Percentiles rank a stretch among this genome's conserved stretches.
phyloP scores from a whole-genome alignment of 495 filamentous ascomycete genomes.

The Penicillium pulvis region DNA sequence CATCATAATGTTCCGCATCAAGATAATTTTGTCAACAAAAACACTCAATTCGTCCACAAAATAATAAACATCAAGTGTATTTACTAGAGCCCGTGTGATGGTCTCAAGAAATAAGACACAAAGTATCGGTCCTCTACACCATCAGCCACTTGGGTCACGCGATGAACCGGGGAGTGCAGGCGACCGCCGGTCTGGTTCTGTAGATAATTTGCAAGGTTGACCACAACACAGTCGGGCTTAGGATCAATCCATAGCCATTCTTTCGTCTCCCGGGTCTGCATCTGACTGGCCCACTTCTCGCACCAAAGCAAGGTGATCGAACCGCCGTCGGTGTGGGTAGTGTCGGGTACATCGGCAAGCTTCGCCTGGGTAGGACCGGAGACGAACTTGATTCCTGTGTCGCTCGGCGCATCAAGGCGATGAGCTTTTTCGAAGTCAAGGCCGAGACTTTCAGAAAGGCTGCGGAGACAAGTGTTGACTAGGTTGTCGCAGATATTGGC shows the following conservation, averaged over 20 bases:
- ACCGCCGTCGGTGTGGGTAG: slow-evolving; percentile 21
- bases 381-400: slow-evolving; percentile 17
- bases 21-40: no score
- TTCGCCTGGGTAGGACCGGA: slow-evolving; percentile 14
- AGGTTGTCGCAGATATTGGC: slow-evolving; percentile 13
- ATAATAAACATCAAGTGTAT: no score
- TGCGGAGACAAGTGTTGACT: slow-evolving; percentile 12
- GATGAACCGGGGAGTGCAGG: slow-evolving; percentile 28
- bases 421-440: slow-evolving; percentile 15
- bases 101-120: slow-evolving; percentile 33
- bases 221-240: slow-evolving; percentile 21
- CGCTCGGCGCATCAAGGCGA: slow-evolving; percentile 10
- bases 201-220: slow-evolving; percentile 34
- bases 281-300: slow-evolving; percentile 23
- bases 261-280: slow-evolving; percentile 19
- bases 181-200: slow-evolving; percentile 25
- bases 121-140: slow-evolving; percentile 30
- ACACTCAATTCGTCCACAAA: no score
- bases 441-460: slow-evolving; percentile 13
- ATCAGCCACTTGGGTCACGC: slow-evolving; percentile 30
- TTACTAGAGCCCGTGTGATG: not conserved
- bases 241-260: slow-evolving; percentile 23
- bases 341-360: slow-evolving; percentile 16
- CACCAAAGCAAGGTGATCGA: slow-evolving; percentile 26
- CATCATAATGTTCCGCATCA: no score